Base-by-base conservation (phyloP, 169 alveolate genomes). In the Plasmodium cynomolgi region DNA sequence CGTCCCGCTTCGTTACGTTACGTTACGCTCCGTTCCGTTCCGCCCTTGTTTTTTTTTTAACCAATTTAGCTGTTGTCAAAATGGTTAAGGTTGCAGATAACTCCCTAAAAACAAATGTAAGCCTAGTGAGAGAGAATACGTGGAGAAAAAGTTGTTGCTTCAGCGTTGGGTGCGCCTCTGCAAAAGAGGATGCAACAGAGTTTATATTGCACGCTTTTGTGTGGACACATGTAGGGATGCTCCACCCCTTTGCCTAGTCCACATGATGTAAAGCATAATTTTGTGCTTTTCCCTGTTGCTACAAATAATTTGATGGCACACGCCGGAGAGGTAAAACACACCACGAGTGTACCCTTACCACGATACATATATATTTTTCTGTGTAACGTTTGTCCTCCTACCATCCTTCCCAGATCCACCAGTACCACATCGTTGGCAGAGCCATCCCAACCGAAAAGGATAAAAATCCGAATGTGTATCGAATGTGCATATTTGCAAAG, bases 401-500 rank as follows among this genome's bases (percentile, higher is more conserved):
- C 23, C 81, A 9, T 34, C 8, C 33, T 85, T 72, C 44, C 29
- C 73, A 90, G 94, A 80, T 98, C 86, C 96, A 97, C 93, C 99
- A 98, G 95, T 99, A 95, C 97, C 98, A 98, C 92, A 98, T 99
- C 47, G 98, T 98, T 83, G 99, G 99, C 56, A 98, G 99, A 83
- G 98, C 98, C 75, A 95, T 96, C 20, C 99, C 99, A 44, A 97
- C 99, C 4, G 98, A 98, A 95, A 97, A 97, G 92, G 98, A 98
- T 95, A 98, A 99, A 41, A 93, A 97, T 84, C 98, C 98, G 7
- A 96, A 97, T 91, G 97, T 98, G 80, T 98, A 96, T 96, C 98
- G 99, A 95, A 99, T 99, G 99, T 97, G 99, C 91, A 97, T 99
- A 56, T 99, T 99, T 96, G 99, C 99, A 23, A 98, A 97, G 93